These are phyloP conservation scores for Termitomyces sp. DNA, from an alignment of 1,284 basidiomycete species.

Conservation along the genomic window DNA sequence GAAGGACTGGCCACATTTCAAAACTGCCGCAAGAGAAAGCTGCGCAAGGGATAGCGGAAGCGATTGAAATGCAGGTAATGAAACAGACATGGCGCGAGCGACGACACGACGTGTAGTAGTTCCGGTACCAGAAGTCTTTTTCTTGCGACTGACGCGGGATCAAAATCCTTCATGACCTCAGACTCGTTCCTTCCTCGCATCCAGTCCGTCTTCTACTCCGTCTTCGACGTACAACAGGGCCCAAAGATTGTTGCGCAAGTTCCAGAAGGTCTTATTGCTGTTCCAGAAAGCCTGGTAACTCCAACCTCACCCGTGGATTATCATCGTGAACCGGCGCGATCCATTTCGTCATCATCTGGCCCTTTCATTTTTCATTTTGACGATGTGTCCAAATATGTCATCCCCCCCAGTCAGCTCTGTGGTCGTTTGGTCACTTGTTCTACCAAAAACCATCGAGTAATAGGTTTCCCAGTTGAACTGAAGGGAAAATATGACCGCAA, in stretches of 20 bases:
- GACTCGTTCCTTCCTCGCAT: constrained; percentile 76
- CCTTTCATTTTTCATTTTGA: constrained; percentile 83
- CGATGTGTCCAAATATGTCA: constrained; percentile 90
- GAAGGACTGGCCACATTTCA: constrained; percentile 80
- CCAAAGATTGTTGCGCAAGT: constrained; percentile 88
- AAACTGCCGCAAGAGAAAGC: constrained; percentile 64
- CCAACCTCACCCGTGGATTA: constrained; percentile 40
- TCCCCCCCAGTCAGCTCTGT: constrained; percentile 83
- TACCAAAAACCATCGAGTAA: constrained; percentile 71
- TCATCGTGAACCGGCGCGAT: constrained; percentile 25
- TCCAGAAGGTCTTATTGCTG: constrained; percentile 77
- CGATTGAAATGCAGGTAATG: constrained; percentile 44
- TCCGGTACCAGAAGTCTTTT: background rate
- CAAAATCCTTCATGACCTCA: constrained; percentile 12
- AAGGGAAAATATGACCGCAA: constrained; percentile 72
- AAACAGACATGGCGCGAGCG: constrained; percentile 15
- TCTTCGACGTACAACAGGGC: constrained; percentile 79
- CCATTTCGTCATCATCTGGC: constrained; percentile 33
- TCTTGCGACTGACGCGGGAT: no score
- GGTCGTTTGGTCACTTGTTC: constrained; percentile 83
- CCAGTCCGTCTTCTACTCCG: constrained; percentile 82
- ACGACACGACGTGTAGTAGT: background rate
- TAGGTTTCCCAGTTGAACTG: constrained; percentile 85
- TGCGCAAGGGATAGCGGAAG: constrained; percentile 60
- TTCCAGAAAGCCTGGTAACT: constrained; percentile 38